phyloP scores from a whole-genome alignment of 2,329 filamentous ascomycete species.

The Colletotrichum australisinense region DNA sequence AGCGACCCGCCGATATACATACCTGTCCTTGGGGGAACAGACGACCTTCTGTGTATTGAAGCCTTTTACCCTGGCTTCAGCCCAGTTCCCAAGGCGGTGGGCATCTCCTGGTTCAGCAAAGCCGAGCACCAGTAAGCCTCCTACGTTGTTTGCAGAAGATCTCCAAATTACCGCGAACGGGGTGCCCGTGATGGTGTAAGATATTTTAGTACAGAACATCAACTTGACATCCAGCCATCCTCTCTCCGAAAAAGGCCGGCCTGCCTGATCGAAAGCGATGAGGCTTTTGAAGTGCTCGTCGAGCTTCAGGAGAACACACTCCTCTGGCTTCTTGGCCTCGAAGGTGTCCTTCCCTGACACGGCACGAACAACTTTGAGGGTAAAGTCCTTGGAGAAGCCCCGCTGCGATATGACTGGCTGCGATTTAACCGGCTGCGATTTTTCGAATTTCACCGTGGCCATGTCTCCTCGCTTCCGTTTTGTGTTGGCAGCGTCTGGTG shows the following conservation, averaged over 20 bases:
- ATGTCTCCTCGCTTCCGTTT: slow-evolving; percentile 1
- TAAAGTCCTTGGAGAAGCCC: not conserved
- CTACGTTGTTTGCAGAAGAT: not conserved
- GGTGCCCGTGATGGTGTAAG: not conserved
- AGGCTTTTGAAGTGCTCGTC: not conserved
- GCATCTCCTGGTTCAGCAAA: slow-evolving; percentile 1
- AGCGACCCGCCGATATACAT: not conserved
- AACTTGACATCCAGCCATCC: slow-evolving; percentile 25
- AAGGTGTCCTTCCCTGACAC: not conserved
- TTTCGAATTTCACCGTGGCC: not conserved
- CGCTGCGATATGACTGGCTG: not conserved
- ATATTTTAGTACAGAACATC: not conserved
- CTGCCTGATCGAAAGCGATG: not conserved
- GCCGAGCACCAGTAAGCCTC: not conserved
- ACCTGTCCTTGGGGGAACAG: not conserved
- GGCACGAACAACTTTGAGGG: not conserved
- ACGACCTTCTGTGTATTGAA: not conserved
- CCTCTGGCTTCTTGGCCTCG: not conserved
- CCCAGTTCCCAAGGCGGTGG: not conserved
- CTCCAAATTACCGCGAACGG: not conserved
- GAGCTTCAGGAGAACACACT: not conserved
- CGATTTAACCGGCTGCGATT: not conserved
- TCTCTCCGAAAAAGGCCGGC: not conserved
- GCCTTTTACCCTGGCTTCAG: not conserved
- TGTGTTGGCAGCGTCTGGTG: no score